Evolutionary conservation across 805 yeast species (phyloP).

Genomic region (Metschnikowia shivogae): DNA sequence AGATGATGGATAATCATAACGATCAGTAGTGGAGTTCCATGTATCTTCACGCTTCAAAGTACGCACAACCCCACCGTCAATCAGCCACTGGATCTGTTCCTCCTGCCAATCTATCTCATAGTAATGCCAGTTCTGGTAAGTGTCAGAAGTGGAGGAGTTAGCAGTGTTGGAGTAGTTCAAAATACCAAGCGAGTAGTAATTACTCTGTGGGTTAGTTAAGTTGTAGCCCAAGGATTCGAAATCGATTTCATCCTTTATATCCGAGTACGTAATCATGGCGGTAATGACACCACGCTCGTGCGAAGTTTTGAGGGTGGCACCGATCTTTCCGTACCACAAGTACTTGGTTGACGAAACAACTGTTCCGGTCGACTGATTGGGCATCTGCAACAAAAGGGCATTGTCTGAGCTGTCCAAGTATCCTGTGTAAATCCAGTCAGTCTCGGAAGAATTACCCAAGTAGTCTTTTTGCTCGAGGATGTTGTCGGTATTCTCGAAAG

Average conservation of each 20-base stretch:
- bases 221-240: constrained; percentile 80
- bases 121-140: constrained; percentile 67
- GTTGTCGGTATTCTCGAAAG: constrained; percentile 33
- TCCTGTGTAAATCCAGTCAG: constrained; percentile 72
- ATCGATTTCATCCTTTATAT: constrained; percentile 89
- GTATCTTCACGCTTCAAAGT: constrained; percentile 59
- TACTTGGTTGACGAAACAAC: constrained; percentile 74
- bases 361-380: constrained; percentile 68
- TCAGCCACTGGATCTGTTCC: constrained; percentile 63
- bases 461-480: constrained; percentile 34
- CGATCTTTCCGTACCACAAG: constrained; percentile 84
- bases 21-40: constrained; percentile 55
- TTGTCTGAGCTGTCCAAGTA: constrained; percentile 47
- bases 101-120: constrained; percentile 81
- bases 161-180: constrained; percentile 61
- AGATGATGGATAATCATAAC: constrained; percentile 64
- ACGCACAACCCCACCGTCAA: constrained; percentile 68
- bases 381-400: constrained; percentile 69
- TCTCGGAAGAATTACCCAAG: constrained; percentile 65
- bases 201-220: constrained; percentile 64
- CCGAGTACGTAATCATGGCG: constrained; percentile 76
- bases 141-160: constrained; percentile 42
- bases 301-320: constrained; percentile 67
- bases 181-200: constrained; percentile 74
- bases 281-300: constrained; percentile 77